Percentiles rank a stretch among this genome's conserved stretches.
Conservation (phyloP, 1,139 yeast species). For the Blastobotrys ciferrii region DNA sequence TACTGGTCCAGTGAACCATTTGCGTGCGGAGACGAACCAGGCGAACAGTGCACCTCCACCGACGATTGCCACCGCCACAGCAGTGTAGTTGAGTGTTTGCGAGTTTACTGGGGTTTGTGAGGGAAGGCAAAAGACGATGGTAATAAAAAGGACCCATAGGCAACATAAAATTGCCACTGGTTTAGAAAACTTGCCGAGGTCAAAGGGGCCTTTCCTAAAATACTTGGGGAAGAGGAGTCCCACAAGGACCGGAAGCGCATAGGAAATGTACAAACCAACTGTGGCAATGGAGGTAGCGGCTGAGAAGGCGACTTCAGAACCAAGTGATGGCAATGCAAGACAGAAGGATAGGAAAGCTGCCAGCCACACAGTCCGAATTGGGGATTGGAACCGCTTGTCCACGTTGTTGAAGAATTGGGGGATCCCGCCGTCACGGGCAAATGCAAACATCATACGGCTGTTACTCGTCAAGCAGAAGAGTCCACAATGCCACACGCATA, state of each 20-base stretch:
- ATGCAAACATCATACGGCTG: constrained; percentile 75
- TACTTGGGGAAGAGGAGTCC: constrained; percentile 60
- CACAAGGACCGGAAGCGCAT: constrained; percentile 70
- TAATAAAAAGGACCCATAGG: constrained; percentile 58
- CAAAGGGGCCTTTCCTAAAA: constrained; percentile 69
- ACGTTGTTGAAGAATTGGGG: constrained; percentile 70
- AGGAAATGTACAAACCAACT: constrained; percentile 69
- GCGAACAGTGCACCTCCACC: constrained; percentile 26
- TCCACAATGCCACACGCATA: constrained; percentile 29
- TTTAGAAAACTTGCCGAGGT: constrained; percentile 58
- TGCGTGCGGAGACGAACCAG: constrained; percentile 31
- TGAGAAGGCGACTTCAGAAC: constrained; percentile 74
- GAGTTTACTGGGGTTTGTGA: constrained; percentile 65
- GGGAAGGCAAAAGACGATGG: constrained; percentile 69
- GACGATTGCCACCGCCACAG: constrained; percentile 44
- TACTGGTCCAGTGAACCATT: constrained; percentile 25
- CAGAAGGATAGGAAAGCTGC: constrained; percentile 65
- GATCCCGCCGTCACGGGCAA: constrained; percentile 81
- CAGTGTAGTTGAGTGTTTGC: constrained; percentile 70
- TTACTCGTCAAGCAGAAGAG: constrained; percentile 58
- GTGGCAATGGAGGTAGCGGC: constrained; percentile 90
- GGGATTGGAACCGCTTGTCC: constrained; percentile 58
- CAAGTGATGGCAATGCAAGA: constrained; percentile 61
- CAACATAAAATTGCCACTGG: constrained; percentile 61
- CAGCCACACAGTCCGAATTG: constrained; percentile 67